Percentiles rank a stretch among this genome's conserved stretches.
Evolutionary conservation across 177 flowering plant genomes (phyloP).

Genomic region (Vitis hybrid): DNA sequence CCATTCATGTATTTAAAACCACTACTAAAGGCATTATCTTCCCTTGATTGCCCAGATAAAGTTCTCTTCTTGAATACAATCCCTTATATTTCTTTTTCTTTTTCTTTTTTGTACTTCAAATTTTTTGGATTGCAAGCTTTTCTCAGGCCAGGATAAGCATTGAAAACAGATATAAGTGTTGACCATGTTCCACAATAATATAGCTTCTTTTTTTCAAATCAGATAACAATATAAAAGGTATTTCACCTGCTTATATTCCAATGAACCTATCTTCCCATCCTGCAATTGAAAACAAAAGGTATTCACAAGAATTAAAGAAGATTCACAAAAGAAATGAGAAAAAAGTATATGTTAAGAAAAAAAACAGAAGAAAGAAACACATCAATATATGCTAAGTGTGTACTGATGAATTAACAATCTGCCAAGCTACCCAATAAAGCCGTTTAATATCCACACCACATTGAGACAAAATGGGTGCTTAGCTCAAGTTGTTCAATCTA

Average conservation of each 20-base stretch:
- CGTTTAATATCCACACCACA: too few relatives aligned
- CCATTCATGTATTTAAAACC: too few relatives aligned
- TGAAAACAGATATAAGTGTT: neutral
- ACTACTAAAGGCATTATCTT: neutral
- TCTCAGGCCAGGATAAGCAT: neutral
- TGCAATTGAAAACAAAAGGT: slow-evolving; percentile 21
- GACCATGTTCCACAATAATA: neutral
- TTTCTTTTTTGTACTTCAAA: too few relatives aligned
- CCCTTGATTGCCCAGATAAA: neutral
- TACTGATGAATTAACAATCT: neutral
- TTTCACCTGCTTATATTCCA: slow-evolving; percentile 65
- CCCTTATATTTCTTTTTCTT: neutral
- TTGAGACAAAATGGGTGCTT: neutral
- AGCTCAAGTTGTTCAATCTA: neutral
- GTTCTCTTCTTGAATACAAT: neutral
- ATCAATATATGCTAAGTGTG: neutral
- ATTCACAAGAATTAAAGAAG: neutral
- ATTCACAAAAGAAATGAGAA: neutral
- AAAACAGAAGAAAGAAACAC: neutral
- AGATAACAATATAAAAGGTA: slow-evolving; percentile 4
- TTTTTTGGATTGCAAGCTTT: neutral
- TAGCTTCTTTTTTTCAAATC: neutral
- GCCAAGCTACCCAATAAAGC: neutral
- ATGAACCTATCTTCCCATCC: slow-evolving; percentile 46
- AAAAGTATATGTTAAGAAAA: too few relatives aligned